phyloP scores from a whole-genome alignment of 1,284 basidiomycete genomes.

The Melampsora larici-populina region DNA sequence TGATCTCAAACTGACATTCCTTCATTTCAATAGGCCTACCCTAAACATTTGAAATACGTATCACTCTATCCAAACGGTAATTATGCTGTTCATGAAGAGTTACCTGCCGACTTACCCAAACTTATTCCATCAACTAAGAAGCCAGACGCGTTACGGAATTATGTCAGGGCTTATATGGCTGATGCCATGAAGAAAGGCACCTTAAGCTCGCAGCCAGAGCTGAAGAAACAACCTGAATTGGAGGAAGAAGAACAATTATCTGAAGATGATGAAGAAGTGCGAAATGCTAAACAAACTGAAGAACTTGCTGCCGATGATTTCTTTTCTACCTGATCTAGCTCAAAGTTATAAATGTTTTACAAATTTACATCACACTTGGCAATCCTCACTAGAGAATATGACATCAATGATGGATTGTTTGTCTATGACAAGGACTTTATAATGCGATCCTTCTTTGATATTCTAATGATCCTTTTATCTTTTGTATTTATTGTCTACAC shows the following conservation, averaged over 20 bases:
- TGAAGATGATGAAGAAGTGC: not conserved
- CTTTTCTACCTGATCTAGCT: not conserved
- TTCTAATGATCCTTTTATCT: too few species aligned
- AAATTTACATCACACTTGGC: too few species aligned
- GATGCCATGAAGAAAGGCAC: conserved; percentile 24
- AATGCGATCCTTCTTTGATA: too few species aligned
- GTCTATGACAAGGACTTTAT: too few species aligned
- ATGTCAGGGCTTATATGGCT: conserved; percentile 24
- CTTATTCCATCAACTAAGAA: conserved; percentile 26
- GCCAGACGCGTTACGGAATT: conserved; percentile 28
- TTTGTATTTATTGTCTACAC: too few species aligned
- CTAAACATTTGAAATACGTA: conserved; percentile 42
- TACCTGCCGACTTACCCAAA: conserved; percentile 7
- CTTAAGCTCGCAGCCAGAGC: conserved; percentile 14
- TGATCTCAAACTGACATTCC: too few species aligned
- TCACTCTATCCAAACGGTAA: conserved; percentile 37
- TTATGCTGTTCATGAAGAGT: conserved; percentile 16
- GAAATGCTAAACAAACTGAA: not conserved
- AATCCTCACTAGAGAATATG: too few species aligned
- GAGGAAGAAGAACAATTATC: not conserved
- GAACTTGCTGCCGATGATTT: conserved; percentile 1
- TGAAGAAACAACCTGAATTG: not conserved
- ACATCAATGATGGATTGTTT: too few species aligned
- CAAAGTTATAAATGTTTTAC: too few species aligned
- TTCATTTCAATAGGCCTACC: conserved; percentile 19